These are phyloP conservation scores for Pestalotiopsis sp. DNA, from an alignment of 2,329 filamentous ascomycete species.

Conservation along the genomic window DNA sequence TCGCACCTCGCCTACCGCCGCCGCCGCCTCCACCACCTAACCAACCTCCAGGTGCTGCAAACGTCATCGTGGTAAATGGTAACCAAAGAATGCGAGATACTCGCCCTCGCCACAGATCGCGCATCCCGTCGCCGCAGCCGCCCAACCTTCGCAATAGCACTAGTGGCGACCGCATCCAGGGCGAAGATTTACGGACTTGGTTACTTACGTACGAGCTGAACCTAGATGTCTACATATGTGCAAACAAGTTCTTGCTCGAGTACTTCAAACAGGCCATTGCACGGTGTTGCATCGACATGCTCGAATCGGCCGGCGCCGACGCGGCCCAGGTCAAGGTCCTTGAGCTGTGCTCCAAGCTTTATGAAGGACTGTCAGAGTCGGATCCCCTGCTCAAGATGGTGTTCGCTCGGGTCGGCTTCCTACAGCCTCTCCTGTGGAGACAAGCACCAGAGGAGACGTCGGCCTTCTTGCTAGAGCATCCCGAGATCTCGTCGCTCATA, in stretches of 20 bases:
- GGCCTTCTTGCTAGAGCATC: conserved; percentile 45
- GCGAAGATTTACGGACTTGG: conserved; percentile 51
- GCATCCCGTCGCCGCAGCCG: neutral
- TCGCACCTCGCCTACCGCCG: conserved; percentile 34
- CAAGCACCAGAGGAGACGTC: conserved; percentile 41
- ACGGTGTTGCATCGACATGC: conserved; percentile 47
- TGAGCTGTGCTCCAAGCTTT: conserved; percentile 44
- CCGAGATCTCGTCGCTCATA: conserved; percentile 48
- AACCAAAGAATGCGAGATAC: neutral
- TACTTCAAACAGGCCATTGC: conserved; percentile 46
- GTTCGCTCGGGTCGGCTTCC: conserved; percentile 50
- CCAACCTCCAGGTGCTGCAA: conserved; percentile 4
- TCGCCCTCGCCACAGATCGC: neutral
- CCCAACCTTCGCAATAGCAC: conserved; percentile 9
- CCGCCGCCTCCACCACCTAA: conserved; percentile 21
- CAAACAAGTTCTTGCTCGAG: conserved; percentile 49
- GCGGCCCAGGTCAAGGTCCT: conserved; percentile 47
- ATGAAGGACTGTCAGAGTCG: conserved; percentile 43
- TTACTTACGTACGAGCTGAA: conserved; percentile 48
- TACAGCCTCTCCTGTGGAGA: conserved; percentile 48
- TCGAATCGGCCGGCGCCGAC: conserved; percentile 45
- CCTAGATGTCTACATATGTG: conserved; percentile 52
- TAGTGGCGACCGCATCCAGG: conserved; percentile 38
- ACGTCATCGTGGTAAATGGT: conserved; percentile 13
- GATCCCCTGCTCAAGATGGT: conserved; percentile 51